phyloP scores from a whole-genome alignment of 2,329 filamentous ascomycete species.

The Gnomoniopsis smithogilvyi region DNA sequence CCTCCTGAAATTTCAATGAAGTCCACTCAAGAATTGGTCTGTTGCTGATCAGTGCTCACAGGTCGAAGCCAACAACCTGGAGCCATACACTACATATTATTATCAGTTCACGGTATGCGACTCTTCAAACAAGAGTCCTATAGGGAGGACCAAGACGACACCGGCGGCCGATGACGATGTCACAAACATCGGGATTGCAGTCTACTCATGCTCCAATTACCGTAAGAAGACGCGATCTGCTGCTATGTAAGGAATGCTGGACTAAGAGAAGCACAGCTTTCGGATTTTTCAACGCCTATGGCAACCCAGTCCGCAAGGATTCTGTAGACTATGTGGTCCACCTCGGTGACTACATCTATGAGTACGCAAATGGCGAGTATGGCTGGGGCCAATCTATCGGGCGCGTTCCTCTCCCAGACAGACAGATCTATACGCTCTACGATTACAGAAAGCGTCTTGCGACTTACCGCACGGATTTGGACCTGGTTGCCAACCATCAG shows the following conservation, averaged over 20 bases:
- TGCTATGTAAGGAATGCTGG: neutral
- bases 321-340: slow-evolving; percentile 59
- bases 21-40: neutral
- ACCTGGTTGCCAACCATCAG: slow-evolving; percentile 54
- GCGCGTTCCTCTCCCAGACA: slow-evolving; percentile 50
- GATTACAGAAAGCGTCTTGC: slow-evolving; percentile 59
- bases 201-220: slow-evolving; percentile 71
- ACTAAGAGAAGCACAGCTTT: slow-evolving; percentile 31
- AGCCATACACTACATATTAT: slow-evolving; percentile 63
- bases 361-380: slow-evolving; percentile 46
- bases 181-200: slow-evolving; percentile 56
- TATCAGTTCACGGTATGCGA: slow-evolving; percentile 69
- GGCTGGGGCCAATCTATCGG: slow-evolving; percentile 49
- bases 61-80: slow-evolving; percentile 62
- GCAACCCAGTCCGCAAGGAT: slow-evolving; percentile 57
- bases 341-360: slow-evolving; percentile 64
- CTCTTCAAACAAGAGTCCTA: slow-evolving; percentile 56
- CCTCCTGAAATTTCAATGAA: neutral
- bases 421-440: slow-evolving; percentile 48
- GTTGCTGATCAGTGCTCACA: slow-evolving; percentile 24
- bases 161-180: slow-evolving; percentile 55
- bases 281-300: slow-evolving; percentile 60
- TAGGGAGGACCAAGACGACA: slow-evolving; percentile 69
- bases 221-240: slow-evolving; percentile 36
- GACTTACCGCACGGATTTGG: slow-evolving; percentile 58